Evolutionary conservation across 495 filamentous ascomycete genomes (phyloP), one percentile per base, ranked within the genome.

Genomic region (Penicillium bovifimosum): DNA sequence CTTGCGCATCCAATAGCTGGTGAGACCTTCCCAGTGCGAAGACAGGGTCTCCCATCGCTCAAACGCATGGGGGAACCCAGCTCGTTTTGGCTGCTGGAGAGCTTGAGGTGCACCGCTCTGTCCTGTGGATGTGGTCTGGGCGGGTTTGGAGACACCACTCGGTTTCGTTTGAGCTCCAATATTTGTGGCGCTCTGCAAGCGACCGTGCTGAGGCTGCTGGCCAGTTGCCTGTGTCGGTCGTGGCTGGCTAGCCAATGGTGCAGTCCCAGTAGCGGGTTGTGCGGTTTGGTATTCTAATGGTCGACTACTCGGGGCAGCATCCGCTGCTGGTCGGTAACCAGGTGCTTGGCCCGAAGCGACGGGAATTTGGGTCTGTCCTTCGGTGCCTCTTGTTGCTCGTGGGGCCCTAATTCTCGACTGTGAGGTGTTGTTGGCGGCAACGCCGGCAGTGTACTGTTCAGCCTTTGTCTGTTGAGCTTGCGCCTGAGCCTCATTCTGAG

Each of bases 1-100:
- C 52, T 90, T 83, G 29, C 88, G 88, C 49, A 98, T 92, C 93
- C 93, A 97, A 71, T 95, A 97, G 46, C 88, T 88, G 1, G 93
- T 98, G 51, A 97, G 79, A 13, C 93, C 93, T 66, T 98, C 93
- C 93, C 95, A 98, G 58, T 96, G 93, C 11, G 95, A 93, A 0
- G 95, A 97, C 6, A 98, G 75, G 0, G 86, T 89, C 58, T 98
- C 93, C 93, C 95, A 98, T 36, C 93, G 81, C 66, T 98, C 91
- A 57, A 98, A 98, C 1, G 93, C 93, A 71, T 98, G 95, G 13
- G 95, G 93, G 65, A 97, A 95, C 3, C 85, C 71, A 14, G 69
- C 67, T 27, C 76, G 76, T 54, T 54, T 44, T 27, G 65, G 66
- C 51, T 69, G 65, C 28, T 68, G 64, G 14, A 59, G 63, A 16